Conservation (phyloP, 129 eudicot genomes). For the Helianthus tuberosus region DNA sequence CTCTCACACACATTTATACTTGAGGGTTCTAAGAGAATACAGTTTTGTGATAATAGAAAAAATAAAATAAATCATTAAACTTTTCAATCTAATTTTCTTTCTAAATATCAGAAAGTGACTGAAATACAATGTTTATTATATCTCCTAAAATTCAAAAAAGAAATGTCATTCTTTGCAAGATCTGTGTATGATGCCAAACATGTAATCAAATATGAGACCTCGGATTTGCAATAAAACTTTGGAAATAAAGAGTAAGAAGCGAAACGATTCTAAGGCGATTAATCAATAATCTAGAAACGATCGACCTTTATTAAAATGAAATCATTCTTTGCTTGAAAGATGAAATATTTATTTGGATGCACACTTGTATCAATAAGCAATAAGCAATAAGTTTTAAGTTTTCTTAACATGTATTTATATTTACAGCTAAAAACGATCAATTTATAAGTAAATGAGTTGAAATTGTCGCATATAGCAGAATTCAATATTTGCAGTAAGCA, state of each 20-base stretch:
- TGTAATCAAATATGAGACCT: too few species aligned
- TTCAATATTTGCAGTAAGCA: neutral
- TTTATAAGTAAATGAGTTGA: slow-evolving; percentile 1
- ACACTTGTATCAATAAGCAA: slow-evolving; percentile 14
- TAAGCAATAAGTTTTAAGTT: slow-evolving; percentile 22
- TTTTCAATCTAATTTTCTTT: too few species aligned
- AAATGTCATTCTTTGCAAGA: too few species aligned
- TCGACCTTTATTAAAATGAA: slow-evolving; percentile 39
- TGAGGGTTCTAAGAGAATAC: too few species aligned
- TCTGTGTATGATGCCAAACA: too few species aligned
- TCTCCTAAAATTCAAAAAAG: too few species aligned
- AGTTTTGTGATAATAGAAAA: too few species aligned
- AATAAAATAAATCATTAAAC: too few species aligned
- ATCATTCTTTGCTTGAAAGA: slow-evolving; percentile 36
- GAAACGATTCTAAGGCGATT: neutral
- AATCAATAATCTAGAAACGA: slow-evolving; percentile 34
- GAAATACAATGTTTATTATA: too few species aligned
- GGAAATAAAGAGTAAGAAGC: neutral
- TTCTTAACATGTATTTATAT: neutral
- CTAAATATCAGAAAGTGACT: too few species aligned
- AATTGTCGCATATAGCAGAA: neutral
- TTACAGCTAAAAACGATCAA: neutral
- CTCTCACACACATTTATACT: too few species aligned
- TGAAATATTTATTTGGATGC: slow-evolving; percentile 38
- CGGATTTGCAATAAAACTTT: too few species aligned